Percentiles rank a stretch among this genome's conserved stretches.
These are phyloP conservation scores for Cardamine chenopodiifolia DNA, from an alignment of 345 rosid genomes.

Conservation along the genomic window DNA sequence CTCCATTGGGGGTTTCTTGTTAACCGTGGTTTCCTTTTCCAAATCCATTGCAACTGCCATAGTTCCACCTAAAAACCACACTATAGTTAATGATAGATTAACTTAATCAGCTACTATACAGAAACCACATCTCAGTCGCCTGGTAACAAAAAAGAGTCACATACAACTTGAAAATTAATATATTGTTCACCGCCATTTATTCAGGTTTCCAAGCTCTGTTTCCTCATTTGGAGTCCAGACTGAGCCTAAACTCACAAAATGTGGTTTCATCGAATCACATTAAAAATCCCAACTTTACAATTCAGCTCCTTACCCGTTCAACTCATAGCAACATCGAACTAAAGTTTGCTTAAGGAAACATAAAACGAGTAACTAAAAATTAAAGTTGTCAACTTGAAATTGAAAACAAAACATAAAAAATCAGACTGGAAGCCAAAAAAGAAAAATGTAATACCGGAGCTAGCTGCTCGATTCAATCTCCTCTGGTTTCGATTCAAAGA, in stretches of 20 bases:
- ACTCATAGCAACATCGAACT: slow-evolving; percentile 1
- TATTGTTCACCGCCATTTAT: not conserved
- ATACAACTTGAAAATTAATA: not conserved
- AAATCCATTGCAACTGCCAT: slow-evolving; percentile 65
- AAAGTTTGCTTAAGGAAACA: not conserved
- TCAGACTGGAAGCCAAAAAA: too few relatives aligned
- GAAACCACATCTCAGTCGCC: slow-evolving; percentile 21
- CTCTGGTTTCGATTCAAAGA: slow-evolving; percentile 49
- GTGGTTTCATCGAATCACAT: not conserved
- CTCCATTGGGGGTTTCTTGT: slow-evolving; percentile 63
- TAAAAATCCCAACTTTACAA: slow-evolving; percentile 26
- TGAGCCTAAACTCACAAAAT: slow-evolving; percentile 18
- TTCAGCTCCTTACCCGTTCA: too few relatives aligned
- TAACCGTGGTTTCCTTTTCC: slow-evolving; percentile 51
- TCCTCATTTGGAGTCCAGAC: not conserved
- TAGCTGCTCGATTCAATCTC: slow-evolving; percentile 46
- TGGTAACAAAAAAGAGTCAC: not conserved
- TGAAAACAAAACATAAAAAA: too few relatives aligned
- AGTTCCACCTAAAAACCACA: slow-evolving; percentile 54
- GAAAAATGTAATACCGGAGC: slow-evolving; percentile 57
- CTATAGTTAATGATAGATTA: not conserved
- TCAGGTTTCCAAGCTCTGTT: slow-evolving; percentile 2
- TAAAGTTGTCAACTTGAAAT: slow-evolving; percentile 15
- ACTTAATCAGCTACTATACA: slow-evolving; percentile 11
- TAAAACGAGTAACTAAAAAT: not conserved